A percentile compares a stretch with the other conserved stretches of the same genome.
Conservation (phyloP, 768 basidiomycete genomes). For the Collybiopsis confluens region DNA sequence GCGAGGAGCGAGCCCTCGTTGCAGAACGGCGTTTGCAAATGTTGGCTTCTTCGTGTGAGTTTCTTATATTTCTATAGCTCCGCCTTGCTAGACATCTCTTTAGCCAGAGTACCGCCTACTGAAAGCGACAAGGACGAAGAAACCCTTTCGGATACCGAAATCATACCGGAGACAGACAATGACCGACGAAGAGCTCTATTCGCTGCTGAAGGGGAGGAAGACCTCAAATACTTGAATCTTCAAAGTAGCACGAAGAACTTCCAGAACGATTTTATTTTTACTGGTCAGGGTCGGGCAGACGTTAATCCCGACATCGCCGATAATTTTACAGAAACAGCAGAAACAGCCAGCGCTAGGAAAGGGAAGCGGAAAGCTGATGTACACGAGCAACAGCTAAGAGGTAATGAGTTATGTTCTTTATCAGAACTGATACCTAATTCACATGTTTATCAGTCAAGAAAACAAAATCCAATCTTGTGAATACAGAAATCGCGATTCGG, state of each 20-base stretch:
- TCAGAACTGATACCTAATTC: neutral
- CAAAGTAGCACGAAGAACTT: slow-evolving; percentile 34
- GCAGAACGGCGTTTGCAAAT: slow-evolving; percentile 56
- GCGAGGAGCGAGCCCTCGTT: slow-evolving; percentile 77
- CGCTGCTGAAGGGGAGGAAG: slow-evolving; percentile 39
- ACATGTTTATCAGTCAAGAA: neutral
- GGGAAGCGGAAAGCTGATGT: slow-evolving; percentile 1
- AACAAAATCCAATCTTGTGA: slow-evolving; percentile 16
- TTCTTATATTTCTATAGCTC: neutral
- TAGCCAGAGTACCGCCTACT: slow-evolving; percentile 9
- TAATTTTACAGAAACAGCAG: slow-evolving; percentile 16
- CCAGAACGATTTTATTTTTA: slow-evolving; percentile 48
- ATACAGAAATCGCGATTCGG: slow-evolving; percentile 40
- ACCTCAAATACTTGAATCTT: slow-evolving; percentile 28
- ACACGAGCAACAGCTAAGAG: neutral
- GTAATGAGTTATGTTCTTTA: neutral
- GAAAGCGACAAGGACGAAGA: slow-evolving; percentile 14
- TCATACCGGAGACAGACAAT: slow-evolving; percentile 35
- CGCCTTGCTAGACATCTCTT: neutral
- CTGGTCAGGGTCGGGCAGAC: slow-evolving; percentile 10
- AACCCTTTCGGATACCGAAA: slow-evolving; percentile 33
- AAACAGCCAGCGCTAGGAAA: neutral
- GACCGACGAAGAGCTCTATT: slow-evolving; percentile 51
- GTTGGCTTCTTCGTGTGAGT: slow-evolving; percentile 28
- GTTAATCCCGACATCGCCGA: slow-evolving; percentile 22